Base-by-base conservation (phyloP, 257 asterid species). In the Nicotiana paniculata region DNA sequence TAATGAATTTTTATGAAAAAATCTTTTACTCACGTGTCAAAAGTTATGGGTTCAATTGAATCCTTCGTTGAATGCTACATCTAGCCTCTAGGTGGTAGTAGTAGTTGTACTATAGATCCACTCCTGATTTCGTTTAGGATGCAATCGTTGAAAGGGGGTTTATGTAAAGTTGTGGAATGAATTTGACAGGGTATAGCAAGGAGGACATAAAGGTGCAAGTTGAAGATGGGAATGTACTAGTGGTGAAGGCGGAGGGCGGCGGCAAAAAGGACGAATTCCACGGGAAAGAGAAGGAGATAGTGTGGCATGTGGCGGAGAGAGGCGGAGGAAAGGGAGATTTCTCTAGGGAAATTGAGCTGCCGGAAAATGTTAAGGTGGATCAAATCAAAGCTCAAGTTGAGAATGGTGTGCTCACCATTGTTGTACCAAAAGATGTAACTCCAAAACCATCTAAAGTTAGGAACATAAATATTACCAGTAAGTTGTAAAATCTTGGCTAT, bases 291-390 rank as follows among this genome's bases (percentile, higher is more conserved):
- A 88, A 87, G 62, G 97, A 88, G 62, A 30, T 75, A 2, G 91
- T 93, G 43, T 95, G 97, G 98, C 97, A 95, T 46, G 93, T 89
- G 87, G 94, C 98, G 69, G 97, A 93, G 95, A 89, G 98, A 82
- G 90, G 84, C 24, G 57, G 89, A 11, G 91, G 86, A 12, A 79
- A 54, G 58, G 91, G 85, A 17, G 92, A 81, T 46, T 93, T 92
- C 81, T 86, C 81, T 1, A 85, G 98, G 85, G 94, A 90, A 24
- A 89, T 95, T 3, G 93, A 91, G 83, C 80, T 93, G 91, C 97
- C 95, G 17, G 92, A 91, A 24, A 82, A 91, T 80, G 97, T 93
- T 83, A 95, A 89, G 90, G 83, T 88, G 77, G 98, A 95, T 65
- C 95, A 90, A 84, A 95, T 92, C 51, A 93, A 90, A 83, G 97